phyloP scores from a whole-genome alignment of 495 filamentous ascomycete genomes.

The Sordaria brevicollis region DNA sequence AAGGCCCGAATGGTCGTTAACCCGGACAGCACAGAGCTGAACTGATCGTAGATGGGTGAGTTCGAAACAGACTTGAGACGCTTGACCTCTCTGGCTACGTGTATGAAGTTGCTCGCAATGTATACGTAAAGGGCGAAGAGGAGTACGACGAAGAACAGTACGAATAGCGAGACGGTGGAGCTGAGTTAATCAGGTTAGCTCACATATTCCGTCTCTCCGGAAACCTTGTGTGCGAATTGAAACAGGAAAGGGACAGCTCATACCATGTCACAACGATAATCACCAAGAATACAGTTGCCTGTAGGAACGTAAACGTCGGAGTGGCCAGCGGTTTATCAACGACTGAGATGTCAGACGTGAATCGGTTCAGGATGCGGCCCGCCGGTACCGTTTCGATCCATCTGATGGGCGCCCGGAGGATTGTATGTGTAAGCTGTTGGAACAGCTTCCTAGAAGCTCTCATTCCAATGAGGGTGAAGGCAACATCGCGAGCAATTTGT shows the following conservation, averaged over 20 bases:
- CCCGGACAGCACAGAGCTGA: conserved; percentile 48
- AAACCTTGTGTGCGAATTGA: neutral
- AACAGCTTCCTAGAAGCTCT: conserved; percentile 30
- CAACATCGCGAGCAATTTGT: conserved; percentile 10
- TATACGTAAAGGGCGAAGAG: conserved; percentile 14
- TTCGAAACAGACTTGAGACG: conserved; percentile 51
- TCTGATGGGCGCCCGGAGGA: conserved; percentile 38
- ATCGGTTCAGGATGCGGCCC: conserved; percentile 42
- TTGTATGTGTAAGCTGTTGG: conserved; percentile 25
- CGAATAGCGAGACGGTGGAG: conserved; percentile 10
- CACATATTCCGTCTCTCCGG: neutral
- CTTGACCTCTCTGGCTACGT: conserved; percentile 54
- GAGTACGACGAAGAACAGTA: conserved; percentile 15
- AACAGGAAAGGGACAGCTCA: neutral
- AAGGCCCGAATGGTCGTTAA: conserved; percentile 58
- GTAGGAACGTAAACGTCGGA: conserved; percentile 8
- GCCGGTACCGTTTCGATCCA: conserved; percentile 41
- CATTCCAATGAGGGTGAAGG: conserved; percentile 22
- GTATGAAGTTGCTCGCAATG: conserved; percentile 39
- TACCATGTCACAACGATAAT: conserved; percentile 19
- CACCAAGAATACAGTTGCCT: conserved; percentile 4
- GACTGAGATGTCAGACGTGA: conserved; percentile 34
- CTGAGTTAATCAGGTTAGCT: neutral
- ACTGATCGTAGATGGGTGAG: conserved; percentile 54
- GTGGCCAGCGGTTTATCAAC: conserved; percentile 26